phyloP scores from a whole-genome alignment of 2,329 filamentous ascomycete species.

The Epichloe hybrida region DNA sequence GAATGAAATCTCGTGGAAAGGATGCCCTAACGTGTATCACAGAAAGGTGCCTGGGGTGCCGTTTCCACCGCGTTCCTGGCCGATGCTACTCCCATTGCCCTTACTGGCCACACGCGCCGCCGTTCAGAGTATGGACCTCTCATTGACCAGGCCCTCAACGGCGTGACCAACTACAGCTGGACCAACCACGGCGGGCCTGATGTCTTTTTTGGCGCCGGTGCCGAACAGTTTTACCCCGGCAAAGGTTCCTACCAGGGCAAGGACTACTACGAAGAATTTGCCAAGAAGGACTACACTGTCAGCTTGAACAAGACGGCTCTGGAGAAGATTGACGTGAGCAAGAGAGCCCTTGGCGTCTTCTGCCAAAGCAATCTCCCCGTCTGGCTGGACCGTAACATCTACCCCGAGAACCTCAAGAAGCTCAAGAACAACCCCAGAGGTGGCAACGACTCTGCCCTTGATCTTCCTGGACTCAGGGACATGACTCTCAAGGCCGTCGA shows the following conservation, averaged over 20 bases:
- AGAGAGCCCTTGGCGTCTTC: slow-evolving; percentile 66
- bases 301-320: slow-evolving; percentile 64
- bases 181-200: slow-evolving; percentile 61
- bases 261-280: slow-evolving; percentile 69
- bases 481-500: slow-evolving; percentile 84
- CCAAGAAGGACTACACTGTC: slow-evolving; percentile 57
- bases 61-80: slow-evolving; percentile 73
- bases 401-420: slow-evolving; percentile 52
- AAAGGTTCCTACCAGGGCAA: slow-evolving; percentile 52
- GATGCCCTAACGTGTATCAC: not conserved
- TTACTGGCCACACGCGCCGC: slow-evolving; percentile 58
- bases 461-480: slow-evolving; percentile 73
- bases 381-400: slow-evolving; percentile 79
- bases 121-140: slow-evolving; percentile 57
- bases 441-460: slow-evolving; percentile 46
- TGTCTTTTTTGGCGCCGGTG: slow-evolving; percentile 71
- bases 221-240: slow-evolving; percentile 63
- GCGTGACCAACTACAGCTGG: slow-evolving; percentile 71
- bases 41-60: slow-evolving; percentile 44
- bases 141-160: slow-evolving; percentile 64
- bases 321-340: slow-evolving; percentile 37
- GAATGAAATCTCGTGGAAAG: not conserved
- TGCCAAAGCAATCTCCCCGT: slow-evolving; percentile 61
- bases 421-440: slow-evolving; percentile 59
- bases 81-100: slow-evolving; percentile 68